Percentiles rank a stretch among this genome's conserved stretches.
These are phyloP conservation scores for Globisporangium parvum DNA, from an alignment of 352 stramenopile species.

Conservation along the genomic window DNA sequence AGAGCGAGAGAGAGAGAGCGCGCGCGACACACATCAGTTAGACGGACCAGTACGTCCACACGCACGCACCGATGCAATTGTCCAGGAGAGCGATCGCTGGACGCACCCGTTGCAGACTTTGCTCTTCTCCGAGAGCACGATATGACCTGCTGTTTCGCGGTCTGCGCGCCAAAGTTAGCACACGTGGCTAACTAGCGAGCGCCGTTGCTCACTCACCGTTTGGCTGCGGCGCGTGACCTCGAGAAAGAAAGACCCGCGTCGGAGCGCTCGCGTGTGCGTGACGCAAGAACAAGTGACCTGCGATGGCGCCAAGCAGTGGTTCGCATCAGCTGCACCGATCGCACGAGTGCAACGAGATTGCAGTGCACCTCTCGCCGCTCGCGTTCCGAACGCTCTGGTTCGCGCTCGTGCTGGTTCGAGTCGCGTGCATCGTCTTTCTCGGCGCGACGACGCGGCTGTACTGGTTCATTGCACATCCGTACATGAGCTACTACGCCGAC, in stretches of 20 bases:
- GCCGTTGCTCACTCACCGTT: no score
- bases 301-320: neutral
- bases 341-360: neutral
- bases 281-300: neutral
- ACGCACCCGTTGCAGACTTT: slow-evolving; percentile 91
- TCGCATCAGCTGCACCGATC: neutral
- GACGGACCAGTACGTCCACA: no score
- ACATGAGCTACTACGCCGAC: slow-evolving; percentile 36
- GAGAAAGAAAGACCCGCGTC: no score
- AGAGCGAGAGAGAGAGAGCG: no score
- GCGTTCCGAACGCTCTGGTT: slow-evolving; percentile 8
- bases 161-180: no score
- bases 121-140: slow-evolving; percentile 97
- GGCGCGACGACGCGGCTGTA: slow-evolving; percentile 15
- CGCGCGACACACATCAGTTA: no score
- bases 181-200: no score
- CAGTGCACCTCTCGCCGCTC: neutral
- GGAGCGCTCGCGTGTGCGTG: no score
- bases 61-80: no score
- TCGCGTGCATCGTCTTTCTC: slow-evolving; percentile 18
- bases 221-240: no score
- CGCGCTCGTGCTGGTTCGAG: slow-evolving; percentile 6
- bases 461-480: slow-evolving; percentile 27
- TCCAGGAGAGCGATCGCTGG: neutral
- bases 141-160: no score